Evolutionary conservation across 2,329 filamentous ascomycete genomes (phyloP).

Genomic region (Diaporthe helianthi): DNA sequence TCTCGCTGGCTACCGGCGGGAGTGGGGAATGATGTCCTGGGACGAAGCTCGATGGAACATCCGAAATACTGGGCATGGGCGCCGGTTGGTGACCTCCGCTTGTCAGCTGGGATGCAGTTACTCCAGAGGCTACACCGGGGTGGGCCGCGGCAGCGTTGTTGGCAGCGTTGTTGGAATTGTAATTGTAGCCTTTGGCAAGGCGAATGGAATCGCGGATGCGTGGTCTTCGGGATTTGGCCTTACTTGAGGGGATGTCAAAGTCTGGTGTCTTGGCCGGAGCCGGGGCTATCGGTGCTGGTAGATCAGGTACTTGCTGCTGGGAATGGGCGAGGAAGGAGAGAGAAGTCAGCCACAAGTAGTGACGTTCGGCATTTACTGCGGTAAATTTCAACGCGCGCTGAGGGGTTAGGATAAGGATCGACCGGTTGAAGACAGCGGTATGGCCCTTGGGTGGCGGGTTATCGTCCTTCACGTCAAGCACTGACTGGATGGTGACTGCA

Average conservation of each 20-base stretch:
- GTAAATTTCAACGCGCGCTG: conserved; percentile 96
- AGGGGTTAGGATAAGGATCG: conserved; percentile 92
- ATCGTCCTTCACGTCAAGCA: conserved; percentile 95
- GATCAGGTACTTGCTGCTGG: conserved; percentile 78
- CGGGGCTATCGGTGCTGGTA: conserved; percentile 58
- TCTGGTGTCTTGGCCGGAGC: conserved; percentile 59
- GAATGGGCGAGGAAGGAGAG: conserved; percentile 95
- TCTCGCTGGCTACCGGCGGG: conserved; percentile 18
- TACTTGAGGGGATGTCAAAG: conserved; percentile 53
- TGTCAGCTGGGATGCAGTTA: conserved; percentile 27
- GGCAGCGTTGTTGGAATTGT: conserved; percentile 67
- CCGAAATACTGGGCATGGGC: conserved; percentile 55
- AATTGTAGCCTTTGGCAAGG: conserved; percentile 76
- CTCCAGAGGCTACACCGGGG: conserved; percentile 36
- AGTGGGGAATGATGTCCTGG: conserved; percentile 36
- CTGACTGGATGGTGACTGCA: conserved; percentile 90
- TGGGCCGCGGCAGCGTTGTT: conserved; percentile 45
- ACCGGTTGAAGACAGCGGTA: conserved; percentile 79
- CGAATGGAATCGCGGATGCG: conserved; percentile 88
- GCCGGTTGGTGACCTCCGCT: conserved; percentile 26
- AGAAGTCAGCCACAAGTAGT: conserved; percentile 94
- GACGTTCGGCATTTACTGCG: conserved; percentile 79
- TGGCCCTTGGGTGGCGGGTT: conserved; percentile 80
- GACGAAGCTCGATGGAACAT: conserved; percentile 53
- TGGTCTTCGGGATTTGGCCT: conserved; percentile 54